Evolutionary conservation across 345 rosid genomes (phyloP), one percentile per base, ranked within the genome.

Genomic region (Capsella bursapastoris): DNA sequence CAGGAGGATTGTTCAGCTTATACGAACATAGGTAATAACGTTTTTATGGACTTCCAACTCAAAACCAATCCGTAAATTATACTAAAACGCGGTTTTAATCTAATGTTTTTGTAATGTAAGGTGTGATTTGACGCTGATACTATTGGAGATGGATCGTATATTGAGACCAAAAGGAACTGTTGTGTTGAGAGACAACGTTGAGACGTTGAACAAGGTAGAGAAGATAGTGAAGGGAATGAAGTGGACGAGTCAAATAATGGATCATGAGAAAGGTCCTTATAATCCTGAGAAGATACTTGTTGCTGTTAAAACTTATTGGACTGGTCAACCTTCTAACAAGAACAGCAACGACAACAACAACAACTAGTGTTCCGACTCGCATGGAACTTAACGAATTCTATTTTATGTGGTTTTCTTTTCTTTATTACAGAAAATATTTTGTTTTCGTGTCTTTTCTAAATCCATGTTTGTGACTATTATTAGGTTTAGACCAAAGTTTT

Each of bases 91-190:
- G 7, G 2, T 56, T 11, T 11, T 71, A 82, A 72, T 44, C 4
- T 28, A 31, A 40, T 22, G 5, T 14, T n/a, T n/a, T 22, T 47
- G 15, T 64, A 25, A 55, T 60, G 15, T 25, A 27, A 94, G 98
- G 89, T 95, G 99, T 59, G 93, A 92, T 82, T 79, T 89, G 7
- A 81, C 86, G 14, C 29, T 81, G 86, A 89, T 95, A 75, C 79
- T 95, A 80, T 82, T 95, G 83, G 99, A 95, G 94, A 95, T 95
- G 89, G 99, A 95, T 57, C 71, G 99, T 67, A 90, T 95, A 69
- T 68, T 95, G 72, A 86, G 99, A 85, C 99, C 98, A 2, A 96
- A 95, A 85, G 99, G 99, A 83, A 85, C 94, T 0, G 97, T 88
- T 31, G 87, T 95, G 81, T 72, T 95, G 81, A 86, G 99, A 82